Evolutionary conservation across 1,284 basidiomycete genomes (phyloP), one percentile per base, ranked within the genome.

Genomic region (Cerrena zonata): DNA sequence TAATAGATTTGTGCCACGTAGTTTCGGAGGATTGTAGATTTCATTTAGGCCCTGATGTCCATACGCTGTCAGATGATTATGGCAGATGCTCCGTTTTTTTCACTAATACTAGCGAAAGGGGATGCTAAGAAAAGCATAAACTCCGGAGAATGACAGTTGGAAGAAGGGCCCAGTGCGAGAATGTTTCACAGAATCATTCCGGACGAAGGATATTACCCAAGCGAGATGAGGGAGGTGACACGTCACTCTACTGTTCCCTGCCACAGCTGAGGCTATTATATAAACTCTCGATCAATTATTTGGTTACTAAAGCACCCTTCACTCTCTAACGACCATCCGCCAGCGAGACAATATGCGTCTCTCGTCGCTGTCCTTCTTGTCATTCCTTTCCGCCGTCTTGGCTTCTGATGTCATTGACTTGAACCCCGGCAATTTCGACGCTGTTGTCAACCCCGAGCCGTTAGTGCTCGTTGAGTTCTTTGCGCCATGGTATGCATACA

Each of bases 381-480:
- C 79, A 36, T 64, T 84, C 49, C 76, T 77, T 47, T 70, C 79
- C 44, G 64, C 79, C 60, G 80, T 73, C 53, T 66, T 77, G 37
- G 67, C 73, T 46, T 91, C 89, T n/a, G 91, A 97, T 69, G 93
- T 97, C 58, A 57, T 94, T 53, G 83, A 74, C 65, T 73, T 96
- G 58, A 89, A 82, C 38, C 69, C 82, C 45, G 68, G 74, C 60
- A 83, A 77, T 65, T 97, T 98, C 69, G 77, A 85, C 59, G 70
- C 78, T 26, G 71, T 79, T 53, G 83, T 95, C 56, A 73, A 79
- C 57, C 70, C 76, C 10, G 89, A 91, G 64, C 68, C 85, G 38
- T 74, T 98, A 56, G 86, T 94, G 58, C 80, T 99, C 43, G 90
- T 98, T 60, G 95, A 99, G 78, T 97, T 94, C 83, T 95, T 89